Base-by-base conservation (phyloP, 345 rosid genomes). In the Corymbia maculata region DNA sequence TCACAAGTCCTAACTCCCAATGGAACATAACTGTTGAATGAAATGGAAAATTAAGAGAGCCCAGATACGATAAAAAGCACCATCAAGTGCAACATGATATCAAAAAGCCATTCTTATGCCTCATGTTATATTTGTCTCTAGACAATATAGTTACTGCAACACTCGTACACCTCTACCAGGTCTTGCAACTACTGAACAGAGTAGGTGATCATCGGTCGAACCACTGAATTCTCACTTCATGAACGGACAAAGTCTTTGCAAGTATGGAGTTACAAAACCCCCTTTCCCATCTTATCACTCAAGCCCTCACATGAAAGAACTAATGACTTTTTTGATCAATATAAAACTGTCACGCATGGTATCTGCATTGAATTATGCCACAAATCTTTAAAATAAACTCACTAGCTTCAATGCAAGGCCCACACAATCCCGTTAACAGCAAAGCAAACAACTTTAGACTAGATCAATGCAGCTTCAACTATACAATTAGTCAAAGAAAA, bases 321-420 rank as follows among this genome's bases (percentile, higher is more conserved):
- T 26, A 59, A 64, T 2, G 70, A 64, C 36, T 28, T 64, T 0
- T 26, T 13, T 16, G 0, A 1, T 0, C 70, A 28, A 28, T 13
- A 64, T 28, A 0, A 28, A 64, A 64, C 36, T 0, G 36, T 13
- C 32, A 32, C 6, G 70, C 70, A 61, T 16, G 0, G 70, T 9
- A 61, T 26, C 32, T 13, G 70, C 70, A 28, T 28, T 61, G 68
- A 59, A 12, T 51, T 51, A 51, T 13, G 52, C 52, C 52, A 51
- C 52, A 13, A 2, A 51, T 51, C 52, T 36, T 13, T 51, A 13
- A 51, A 51, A 51, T 51, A 15, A 51, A 51, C 12, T 51, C 52
- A 51, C 52, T 51, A 51, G 52, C 52, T 51, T 51, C 15, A 61
- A 61, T 6, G 70, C 28, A 13, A 13, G 17, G 28, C 17, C 32